Evolutionary conservation across 108 stramenopile species (phyloP).

Genomic region (Discostella stelligeroides): DNA sequence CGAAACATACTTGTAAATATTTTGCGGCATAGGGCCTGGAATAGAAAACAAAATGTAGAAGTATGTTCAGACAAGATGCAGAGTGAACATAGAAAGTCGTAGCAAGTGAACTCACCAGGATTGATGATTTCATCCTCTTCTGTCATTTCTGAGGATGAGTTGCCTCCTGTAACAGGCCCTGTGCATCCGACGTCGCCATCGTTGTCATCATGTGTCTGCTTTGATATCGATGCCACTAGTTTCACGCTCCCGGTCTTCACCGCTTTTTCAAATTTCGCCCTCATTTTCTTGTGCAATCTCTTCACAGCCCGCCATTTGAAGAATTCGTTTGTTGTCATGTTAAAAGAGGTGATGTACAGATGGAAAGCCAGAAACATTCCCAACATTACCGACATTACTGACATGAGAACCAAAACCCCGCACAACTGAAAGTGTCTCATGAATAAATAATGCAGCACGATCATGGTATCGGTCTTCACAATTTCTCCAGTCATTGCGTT

Average conservation of each 20-base stretch:
- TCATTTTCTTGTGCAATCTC: constrained; percentile 70
- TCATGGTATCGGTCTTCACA: constrained; percentile 49
- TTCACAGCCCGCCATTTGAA: constrained; percentile 79
- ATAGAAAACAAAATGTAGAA: background rate
- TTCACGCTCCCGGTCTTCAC: constrained; percentile 28
- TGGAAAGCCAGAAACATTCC: constrained; percentile 32
- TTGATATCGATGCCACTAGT: background rate
- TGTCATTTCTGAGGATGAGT: constrained; percentile 3
- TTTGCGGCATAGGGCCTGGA: constrained; percentile 4
- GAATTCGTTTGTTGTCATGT: constrained; percentile 89
- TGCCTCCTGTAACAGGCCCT: constrained; percentile 26
- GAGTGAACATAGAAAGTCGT: background rate
- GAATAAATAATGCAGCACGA: constrained; percentile 76
- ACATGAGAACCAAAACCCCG: constrained; percentile 37
- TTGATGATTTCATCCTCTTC: constrained; percentile 47
- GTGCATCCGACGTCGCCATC: constrained; percentile 69
- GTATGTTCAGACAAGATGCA: background rate
- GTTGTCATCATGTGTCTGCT: constrained; percentile 11
- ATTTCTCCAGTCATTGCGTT: constrained; percentile 68
- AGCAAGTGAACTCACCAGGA: constrained; percentile 54
- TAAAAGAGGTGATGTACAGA: constrained; percentile 30
- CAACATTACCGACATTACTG: constrained; percentile 26
- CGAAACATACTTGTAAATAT: constrained; percentile 25
- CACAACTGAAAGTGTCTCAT: constrained; percentile 24
- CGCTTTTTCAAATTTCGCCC: constrained; percentile 58